These are phyloP conservation scores for Pachysandra terminalis DNA, from an alignment of 164 flowering plant species.

Conservation along the genomic window DNA sequence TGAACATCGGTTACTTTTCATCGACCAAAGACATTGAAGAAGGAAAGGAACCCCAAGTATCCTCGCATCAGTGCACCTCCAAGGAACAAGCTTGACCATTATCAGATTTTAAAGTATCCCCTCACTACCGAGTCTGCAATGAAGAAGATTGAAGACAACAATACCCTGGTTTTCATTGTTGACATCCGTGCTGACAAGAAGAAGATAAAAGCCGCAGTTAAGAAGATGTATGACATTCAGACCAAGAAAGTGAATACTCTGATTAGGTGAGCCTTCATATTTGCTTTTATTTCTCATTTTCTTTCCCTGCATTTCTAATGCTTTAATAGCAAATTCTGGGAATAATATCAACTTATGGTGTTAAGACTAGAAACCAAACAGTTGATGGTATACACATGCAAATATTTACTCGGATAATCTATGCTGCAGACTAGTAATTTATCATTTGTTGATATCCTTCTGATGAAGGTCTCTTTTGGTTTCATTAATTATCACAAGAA, in stretches of 20 bases:
- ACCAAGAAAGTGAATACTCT: constrained; percentile 83
- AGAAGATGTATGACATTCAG: constrained; percentile 87
- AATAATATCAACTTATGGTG: too few relatives aligned
- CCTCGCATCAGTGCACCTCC: constrained; percentile 75
- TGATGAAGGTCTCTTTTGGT: too few relatives aligned
- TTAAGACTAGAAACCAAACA: too few relatives aligned
- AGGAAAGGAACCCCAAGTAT: constrained; percentile 69
- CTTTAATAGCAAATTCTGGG: neutral
- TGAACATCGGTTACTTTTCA: constrained; percentile 71
- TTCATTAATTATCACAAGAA: too few relatives aligned
- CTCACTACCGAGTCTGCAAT: constrained; percentile 75
- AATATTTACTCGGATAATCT: too few relatives aligned
- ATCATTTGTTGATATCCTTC: too few relatives aligned
- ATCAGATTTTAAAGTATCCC: constrained; percentile 70
- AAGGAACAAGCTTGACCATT: constrained; percentile 79
- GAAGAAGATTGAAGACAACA: constrained; percentile 86
- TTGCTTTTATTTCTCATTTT: neutral
- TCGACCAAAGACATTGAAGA: constrained; percentile 72
- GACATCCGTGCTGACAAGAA: constrained; percentile 84
- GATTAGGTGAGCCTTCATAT: constrained; percentile 48
- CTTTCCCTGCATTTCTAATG: neutral
- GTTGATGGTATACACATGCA: too few relatives aligned
- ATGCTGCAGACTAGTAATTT: too few relatives aligned
- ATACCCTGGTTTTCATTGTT: constrained; percentile 81
- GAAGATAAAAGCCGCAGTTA: constrained; percentile 76